Conservation (phyloP, 2,329 filamentous ascomycete genomes). For the Pestalotiopsis sp. region DNA sequence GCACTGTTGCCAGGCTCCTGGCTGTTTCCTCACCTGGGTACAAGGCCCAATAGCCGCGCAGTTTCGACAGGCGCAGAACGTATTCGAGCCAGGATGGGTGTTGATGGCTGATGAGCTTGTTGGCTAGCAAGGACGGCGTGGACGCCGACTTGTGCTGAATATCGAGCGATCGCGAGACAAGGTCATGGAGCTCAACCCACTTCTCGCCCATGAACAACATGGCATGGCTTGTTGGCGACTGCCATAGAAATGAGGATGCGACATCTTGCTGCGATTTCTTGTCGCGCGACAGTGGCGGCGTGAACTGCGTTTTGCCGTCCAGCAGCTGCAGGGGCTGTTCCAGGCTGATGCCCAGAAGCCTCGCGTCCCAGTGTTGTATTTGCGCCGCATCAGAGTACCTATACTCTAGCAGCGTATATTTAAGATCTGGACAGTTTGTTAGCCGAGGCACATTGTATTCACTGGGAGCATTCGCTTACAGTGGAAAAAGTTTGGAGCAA, state of each 20-base stretch:
- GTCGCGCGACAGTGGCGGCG: conserved; percentile 38
- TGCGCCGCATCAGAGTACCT: conserved; percentile 63
- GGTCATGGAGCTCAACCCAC: conserved; percentile 85
- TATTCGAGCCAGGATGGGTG: conserved; percentile 54
- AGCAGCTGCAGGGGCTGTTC: conserved; percentile 69
- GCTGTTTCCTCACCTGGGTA: conserved; percentile 69
- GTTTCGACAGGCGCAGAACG: conserved; percentile 73
- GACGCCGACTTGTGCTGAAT: conserved; percentile 38
- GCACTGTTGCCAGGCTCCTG: conserved; percentile 68
- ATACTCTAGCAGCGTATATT: conserved; percentile 77
- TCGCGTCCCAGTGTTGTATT: conserved; percentile 48
- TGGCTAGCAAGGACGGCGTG: conserved; percentile 42
- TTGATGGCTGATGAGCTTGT: conserved; percentile 47
- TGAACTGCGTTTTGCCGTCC: conserved; percentile 62
- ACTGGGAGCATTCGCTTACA: conserved; percentile 47
- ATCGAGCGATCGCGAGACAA: conserved; percentile 68
- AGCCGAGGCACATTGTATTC: neutral
- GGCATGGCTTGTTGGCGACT: conserved; percentile 82
- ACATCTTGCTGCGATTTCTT: conserved; percentile 28
- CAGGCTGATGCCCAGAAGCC: conserved; percentile 79
- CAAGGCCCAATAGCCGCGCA: conserved; percentile 76
- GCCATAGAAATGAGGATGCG: conserved; percentile 75
- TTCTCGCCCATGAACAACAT: conserved; percentile 81
- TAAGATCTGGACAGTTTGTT: conserved; percentile 58
- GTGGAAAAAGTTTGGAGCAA: conserved; percentile 82